A percentile compares a stretch with the other conserved stretches of the same genome.
Evolutionary conservation across 441 rosid species (phyloP).

Genomic region (Corymbia calophylla): DNA sequence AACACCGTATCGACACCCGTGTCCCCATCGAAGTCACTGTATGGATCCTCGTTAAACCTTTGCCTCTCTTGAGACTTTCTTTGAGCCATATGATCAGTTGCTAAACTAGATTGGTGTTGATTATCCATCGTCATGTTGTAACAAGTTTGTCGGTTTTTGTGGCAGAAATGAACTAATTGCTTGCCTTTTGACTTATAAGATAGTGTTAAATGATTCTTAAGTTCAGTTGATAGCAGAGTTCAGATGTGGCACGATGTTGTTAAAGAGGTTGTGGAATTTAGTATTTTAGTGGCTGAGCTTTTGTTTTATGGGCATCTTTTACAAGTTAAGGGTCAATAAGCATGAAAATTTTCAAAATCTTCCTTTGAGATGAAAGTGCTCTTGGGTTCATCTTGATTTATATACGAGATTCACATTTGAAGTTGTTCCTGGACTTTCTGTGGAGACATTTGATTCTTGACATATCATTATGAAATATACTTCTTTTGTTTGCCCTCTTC

Average conservation of each 20-base stretch:
- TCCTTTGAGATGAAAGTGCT: neutral
- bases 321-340: neutral
- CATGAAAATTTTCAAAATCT: neutral
- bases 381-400: neutral
- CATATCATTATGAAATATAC: no score
- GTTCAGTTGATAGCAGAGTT: neutral
- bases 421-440: no score
- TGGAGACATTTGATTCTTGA: no score
- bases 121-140: neutral
- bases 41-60: neutral
- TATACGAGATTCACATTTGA: neutral
- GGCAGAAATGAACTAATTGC: neutral
- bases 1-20: neutral
- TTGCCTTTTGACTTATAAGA: neutral
- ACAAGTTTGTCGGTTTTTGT: neutral
- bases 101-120: neutral
- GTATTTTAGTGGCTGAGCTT: neutral
- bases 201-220: neutral
- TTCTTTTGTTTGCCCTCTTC: no score
- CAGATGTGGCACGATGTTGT: neutral
- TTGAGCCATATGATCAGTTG: neutral
- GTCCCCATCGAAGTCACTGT: conserved; percentile 8
- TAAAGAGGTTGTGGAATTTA: neutral
- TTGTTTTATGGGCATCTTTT: neutral
- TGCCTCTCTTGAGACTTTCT: neutral